phyloP scores from a whole-genome alignment of 768 basidiomycete species.

The Phaeotremella fagi region DNA sequence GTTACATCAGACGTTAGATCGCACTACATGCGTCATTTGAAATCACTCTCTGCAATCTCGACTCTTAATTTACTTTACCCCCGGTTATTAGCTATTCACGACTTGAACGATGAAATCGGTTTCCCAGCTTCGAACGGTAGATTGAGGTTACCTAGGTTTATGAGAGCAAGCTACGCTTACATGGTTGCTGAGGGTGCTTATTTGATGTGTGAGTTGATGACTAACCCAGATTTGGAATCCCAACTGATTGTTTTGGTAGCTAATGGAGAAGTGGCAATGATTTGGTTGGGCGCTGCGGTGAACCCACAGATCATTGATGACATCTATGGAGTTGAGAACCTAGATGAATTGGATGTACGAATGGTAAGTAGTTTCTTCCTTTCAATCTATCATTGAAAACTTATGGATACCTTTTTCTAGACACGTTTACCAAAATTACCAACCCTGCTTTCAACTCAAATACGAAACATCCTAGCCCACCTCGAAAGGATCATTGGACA shows the following conservation, averaged over 20 bases:
- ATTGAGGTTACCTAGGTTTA: conserved; percentile 65
- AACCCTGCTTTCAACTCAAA: conserved; percentile 73
- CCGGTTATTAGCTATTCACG: conserved; percentile 78
- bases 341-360: conserved; percentile 62
- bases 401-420: conserved; percentile 50
- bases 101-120: conserved; percentile 66
- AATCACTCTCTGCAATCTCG: conserved; percentile 63
- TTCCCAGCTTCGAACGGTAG: conserved; percentile 63
- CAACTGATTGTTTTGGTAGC: conserved; percentile 52
- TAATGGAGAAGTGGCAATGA: conserved; percentile 77
- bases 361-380: conserved; percentile 61
- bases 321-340: conserved; percentile 76
- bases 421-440: conserved; percentile 64
- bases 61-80: conserved; percentile 83
- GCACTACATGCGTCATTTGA: conserved; percentile 70
- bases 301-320: conserved; percentile 78
- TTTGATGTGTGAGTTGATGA: conserved; percentile 63
- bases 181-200: conserved; percentile 94
- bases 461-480: conserved; percentile 75
- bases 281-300: conserved; percentile 83
- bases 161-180: conserved; percentile 74
- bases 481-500: conserved; percentile 54
- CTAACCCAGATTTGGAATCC: not conserved
- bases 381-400: not conserved
- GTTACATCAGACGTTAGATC: conserved; percentile 94